phyloP scores from a whole-genome alignment of 2,329 filamentous ascomycete genomes.

The Trichoderma cornu-damae region DNA sequence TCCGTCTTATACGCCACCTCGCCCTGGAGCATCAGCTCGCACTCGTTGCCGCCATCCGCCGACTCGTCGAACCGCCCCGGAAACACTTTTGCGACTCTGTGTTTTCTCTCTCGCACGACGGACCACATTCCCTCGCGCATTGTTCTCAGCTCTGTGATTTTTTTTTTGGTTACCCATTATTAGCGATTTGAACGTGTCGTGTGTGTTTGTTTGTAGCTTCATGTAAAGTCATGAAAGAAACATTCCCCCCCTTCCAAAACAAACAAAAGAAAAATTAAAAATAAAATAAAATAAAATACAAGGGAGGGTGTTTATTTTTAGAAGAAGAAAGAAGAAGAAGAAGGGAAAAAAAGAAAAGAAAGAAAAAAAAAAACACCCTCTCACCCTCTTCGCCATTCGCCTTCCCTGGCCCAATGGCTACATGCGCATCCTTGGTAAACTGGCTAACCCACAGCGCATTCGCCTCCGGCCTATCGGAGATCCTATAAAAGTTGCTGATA shows the following conservation, averaged over 20 bases:
- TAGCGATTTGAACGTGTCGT: no score
- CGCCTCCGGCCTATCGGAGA: conserved; percentile 39
- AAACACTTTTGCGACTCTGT: conserved; percentile 41
- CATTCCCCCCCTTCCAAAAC: no score
- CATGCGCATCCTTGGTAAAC: conserved; percentile 39
- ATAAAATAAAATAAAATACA: no score
- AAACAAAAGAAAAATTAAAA: no score
- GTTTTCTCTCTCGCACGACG: conserved; percentile 36
- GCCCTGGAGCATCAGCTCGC: conserved; percentile 35
- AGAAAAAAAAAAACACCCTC: conserved; percentile 7
- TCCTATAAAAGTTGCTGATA: conserved; percentile 40
- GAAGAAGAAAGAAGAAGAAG: no score
- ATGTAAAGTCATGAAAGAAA: no score
- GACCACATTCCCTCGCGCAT: conserved; percentile 43
- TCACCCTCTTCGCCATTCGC: conserved; percentile 36
- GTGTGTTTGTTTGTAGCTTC: no score
- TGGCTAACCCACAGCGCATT: conserved; percentile 41
- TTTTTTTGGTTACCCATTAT: neutral
- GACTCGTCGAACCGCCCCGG: conserved; percentile 32
- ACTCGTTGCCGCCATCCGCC: conserved; percentile 18
- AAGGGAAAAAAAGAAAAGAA: no score
- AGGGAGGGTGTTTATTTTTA: no score
- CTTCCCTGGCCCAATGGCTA: conserved; percentile 39
- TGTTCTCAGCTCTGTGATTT: conserved; percentile 37
- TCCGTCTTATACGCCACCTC: conserved; percentile 27